A percentile compares a stretch with the other conserved stretches of the same genome.
phyloP scores from a whole-genome alignment of 2,329 filamentous ascomycete species.

The Claviceps digitariae region DNA sequence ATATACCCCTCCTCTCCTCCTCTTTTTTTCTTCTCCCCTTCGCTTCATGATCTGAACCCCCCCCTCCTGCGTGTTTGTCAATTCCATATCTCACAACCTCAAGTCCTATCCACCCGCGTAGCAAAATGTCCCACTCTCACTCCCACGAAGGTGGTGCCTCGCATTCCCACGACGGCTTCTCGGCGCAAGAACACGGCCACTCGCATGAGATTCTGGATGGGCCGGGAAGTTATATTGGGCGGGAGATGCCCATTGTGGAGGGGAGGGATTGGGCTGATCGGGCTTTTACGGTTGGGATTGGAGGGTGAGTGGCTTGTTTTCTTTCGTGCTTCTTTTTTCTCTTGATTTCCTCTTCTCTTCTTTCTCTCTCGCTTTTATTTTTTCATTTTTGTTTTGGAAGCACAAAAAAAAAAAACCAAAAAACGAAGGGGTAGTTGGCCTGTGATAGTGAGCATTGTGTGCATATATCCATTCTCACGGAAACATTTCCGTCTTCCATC shows the following conservation, averaged over 20 bases:
- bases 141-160: slow-evolving; percentile 40
- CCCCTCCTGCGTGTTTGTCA: no score
- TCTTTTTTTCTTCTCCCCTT: no score
- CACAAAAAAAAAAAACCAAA: no score
- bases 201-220: slow-evolving; percentile 91
- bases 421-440: no score
- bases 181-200: slow-evolving; percentile 70
- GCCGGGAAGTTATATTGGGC: slow-evolving; percentile 75
- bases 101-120: no score
- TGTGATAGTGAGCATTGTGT: not conserved
- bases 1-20: no score
- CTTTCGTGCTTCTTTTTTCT: not conserved
- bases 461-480: not conserved
- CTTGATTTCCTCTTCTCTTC: not conserved
- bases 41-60: no score
- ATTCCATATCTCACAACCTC: no score
- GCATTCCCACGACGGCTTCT: slow-evolving; percentile 46
- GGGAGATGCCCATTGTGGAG: slow-evolving; percentile 88
- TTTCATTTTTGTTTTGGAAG: not conserved
- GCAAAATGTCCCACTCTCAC: slow-evolving; percentile 28
- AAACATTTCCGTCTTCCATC: no score
- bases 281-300: slow-evolving; percentile 95
- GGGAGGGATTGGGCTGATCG: slow-evolving; percentile 77
- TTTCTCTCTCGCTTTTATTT: not conserved
- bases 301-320: slow-evolving; percentile 51